Conservation (phyloP, 495 filamentous ascomycete genomes). For the Letharia columbiana region DNA sequence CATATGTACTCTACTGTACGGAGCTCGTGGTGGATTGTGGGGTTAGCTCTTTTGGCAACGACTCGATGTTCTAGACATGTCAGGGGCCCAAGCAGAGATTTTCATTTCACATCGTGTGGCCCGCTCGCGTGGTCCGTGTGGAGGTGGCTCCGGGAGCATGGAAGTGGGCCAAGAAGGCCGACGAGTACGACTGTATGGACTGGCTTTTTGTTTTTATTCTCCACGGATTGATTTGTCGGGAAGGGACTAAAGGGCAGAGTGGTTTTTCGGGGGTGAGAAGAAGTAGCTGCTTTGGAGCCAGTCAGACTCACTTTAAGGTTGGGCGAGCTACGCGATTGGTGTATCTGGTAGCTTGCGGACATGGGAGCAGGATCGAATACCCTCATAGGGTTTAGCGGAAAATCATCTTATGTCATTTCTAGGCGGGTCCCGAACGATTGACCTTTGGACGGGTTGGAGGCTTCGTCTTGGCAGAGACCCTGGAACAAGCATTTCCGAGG, state of each 20-base stretch:
- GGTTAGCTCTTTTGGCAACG: slow-evolving; percentile 9
- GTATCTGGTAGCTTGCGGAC: not conserved
- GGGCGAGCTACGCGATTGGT: not conserved
- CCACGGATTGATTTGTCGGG: not conserved
- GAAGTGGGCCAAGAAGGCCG: not conserved
- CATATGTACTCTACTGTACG: slow-evolving; percentile 4
- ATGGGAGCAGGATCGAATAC: slow-evolving; percentile 13
- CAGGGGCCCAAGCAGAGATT: slow-evolving; percentile 18
- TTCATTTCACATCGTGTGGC: slow-evolving; percentile 14
- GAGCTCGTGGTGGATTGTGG: slow-evolving; percentile 6
- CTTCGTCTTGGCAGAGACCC: slow-evolving; percentile 7
- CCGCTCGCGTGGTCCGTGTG: not conserved
- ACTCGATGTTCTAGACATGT: slow-evolving; percentile 6
- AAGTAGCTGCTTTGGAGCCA: not conserved
- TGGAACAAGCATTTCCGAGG: slow-evolving; percentile 17
- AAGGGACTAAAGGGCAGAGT: not conserved
- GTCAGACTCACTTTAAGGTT: not conserved
- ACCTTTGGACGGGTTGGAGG: slow-evolving; percentile 5
- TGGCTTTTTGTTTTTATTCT: not conserved
- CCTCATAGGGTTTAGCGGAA: not conserved
- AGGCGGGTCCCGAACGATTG: slow-evolving; percentile 12
- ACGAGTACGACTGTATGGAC: not conserved
- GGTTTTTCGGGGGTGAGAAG: not conserved
- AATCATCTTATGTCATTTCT: not conserved
- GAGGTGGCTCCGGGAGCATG: slow-evolving; percentile 11